phyloP scores from a whole-genome alignment of 768 basidiomycete species.

The Kwoniella sp. region DNA sequence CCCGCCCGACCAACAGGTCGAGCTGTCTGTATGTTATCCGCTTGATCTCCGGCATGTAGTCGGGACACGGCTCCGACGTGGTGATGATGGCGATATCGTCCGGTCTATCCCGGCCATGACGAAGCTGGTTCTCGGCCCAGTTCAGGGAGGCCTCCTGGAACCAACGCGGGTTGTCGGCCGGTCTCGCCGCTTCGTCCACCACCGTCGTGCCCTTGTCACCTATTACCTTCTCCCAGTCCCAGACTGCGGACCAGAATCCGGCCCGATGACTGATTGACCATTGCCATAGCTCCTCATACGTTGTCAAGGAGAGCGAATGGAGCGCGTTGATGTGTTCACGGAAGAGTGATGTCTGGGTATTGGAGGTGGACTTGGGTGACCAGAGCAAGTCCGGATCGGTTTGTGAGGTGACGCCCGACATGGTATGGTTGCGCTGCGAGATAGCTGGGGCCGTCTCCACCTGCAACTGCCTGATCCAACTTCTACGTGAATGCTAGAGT shows the following conservation, averaged over 20 bases:
- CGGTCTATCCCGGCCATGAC: slow-evolving; percentile 21
- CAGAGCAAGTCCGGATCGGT: slow-evolving; percentile 18
- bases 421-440: no score
- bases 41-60: slow-evolving; percentile 51
- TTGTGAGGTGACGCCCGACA: background rate
- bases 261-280: slow-evolving; percentile 63
- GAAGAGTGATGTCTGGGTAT: slow-evolving; percentile 32
- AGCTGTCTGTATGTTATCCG: slow-evolving; percentile 54
- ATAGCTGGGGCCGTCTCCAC: no score
- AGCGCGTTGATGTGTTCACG: slow-evolving; percentile 54
- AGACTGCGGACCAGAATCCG: slow-evolving; percentile 68
- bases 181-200: slow-evolving; percentile 58
- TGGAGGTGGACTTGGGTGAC: slow-evolving; percentile 21
- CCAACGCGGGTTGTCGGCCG: slow-evolving; percentile 66
- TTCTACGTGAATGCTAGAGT: no score
- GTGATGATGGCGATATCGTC: slow-evolving; percentile 65
- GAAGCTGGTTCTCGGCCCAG: slow-evolving; percentile 77
- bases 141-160: slow-evolving; percentile 65
- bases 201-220: slow-evolving; percentile 55
- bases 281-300: slow-evolving; percentile 64
- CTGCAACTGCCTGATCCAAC: no score
- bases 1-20: slow-evolving; percentile 49
- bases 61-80: slow-evolving; percentile 63
- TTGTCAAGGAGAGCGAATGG: slow-evolving; percentile 53
- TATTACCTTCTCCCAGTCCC: slow-evolving; percentile 63